Base-by-base conservation (phyloP, 2,329 filamentous ascomycete genomes). In the Gremmenia infestans region DNA sequence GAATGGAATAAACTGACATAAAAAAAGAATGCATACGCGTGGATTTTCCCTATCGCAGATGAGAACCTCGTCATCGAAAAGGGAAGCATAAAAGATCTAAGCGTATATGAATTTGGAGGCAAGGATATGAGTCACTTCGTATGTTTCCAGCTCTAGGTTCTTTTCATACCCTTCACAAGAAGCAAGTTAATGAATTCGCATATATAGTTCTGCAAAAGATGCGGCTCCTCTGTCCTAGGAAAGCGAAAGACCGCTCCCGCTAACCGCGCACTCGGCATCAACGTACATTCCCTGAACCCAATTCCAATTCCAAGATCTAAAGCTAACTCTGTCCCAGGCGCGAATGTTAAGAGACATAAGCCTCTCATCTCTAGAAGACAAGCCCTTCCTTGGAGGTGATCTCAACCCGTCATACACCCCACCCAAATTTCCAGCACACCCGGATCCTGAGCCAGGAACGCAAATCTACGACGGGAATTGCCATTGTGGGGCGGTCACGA, bases 181-280 rank as follows among this genome's bases (percentile, higher is more conserved):
- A 28, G 17, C 36, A 17, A 17, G 15, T 8, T n/a, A 39, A 14
- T 39, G 37, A 39, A 28, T n/a, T 8, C 2, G n/a, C n/a, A 39
- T 39, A 11, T n/a, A 8, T 52, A 80, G 78, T 82, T 81, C 63
- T 83, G 80, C 61, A 63, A 74, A 4, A 73, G 64, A 5, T 83
- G 80, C 58, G 78, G 76, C 36, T 76, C 73, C 5, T 67, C 72
- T 1, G 55, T 81, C 9, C 58, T 77, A 52, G 67, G 65, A 2
- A 61, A 61, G 2, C 62, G 64, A 28, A 60, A 63, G 0, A 61
- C 65, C 11, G 67, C 68, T 25, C 64, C 64, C 2, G 61, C 64
- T 37, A 6, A 6, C 7, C 7, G 8, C 25, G 57, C 64, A 1
- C 65, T 67, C 9, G 72, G 58, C 3, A 49, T 80, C 48, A 81